Evolutionary conservation across 129 eudicot genomes (phyloP).

Genomic region (Lonicera japonica): DNA sequence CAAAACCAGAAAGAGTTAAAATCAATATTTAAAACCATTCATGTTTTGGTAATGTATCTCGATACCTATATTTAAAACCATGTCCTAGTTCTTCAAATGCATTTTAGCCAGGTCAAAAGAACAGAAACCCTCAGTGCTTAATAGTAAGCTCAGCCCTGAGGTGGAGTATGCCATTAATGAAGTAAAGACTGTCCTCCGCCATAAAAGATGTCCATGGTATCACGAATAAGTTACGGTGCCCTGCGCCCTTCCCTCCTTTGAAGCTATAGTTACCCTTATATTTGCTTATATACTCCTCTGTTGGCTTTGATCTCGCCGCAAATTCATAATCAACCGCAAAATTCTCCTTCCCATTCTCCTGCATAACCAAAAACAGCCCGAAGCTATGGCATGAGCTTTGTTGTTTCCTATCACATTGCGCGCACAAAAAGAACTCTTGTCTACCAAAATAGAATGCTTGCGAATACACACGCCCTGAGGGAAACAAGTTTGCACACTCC

Average conservation of each 20-base stretch:
- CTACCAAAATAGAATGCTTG: constrained; percentile 82
- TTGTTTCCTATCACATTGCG: constrained; percentile 79
- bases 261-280: constrained; percentile 76
- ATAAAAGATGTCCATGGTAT: constrained; percentile 70
- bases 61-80: no score
- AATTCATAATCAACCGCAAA: constrained; percentile 79
- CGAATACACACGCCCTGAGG: constrained; percentile 69
- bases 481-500: constrained; percentile 55
- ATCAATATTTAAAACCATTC: no score
- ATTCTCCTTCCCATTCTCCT: constrained; percentile 65
- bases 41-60: no score
- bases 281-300: constrained; percentile 66
- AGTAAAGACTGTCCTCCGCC: constrained; percentile 62
- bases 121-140: constrained; percentile 22
- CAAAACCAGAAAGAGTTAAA: no score
- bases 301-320: constrained; percentile 69
- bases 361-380: constrained; percentile 75
- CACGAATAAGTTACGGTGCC: constrained; percentile 64
- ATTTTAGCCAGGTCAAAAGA: no score
- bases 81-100: no score
- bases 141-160: constrained; percentile 79
- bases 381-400: constrained; percentile 78
- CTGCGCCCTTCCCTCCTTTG: constrained; percentile 79
- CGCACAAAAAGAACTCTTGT: constrained; percentile 72
- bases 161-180: constrained; percentile 65